phyloP scores from a whole-genome alignment of 2,329 filamentous ascomycete genomes.

The Fusarium sp. region DNA sequence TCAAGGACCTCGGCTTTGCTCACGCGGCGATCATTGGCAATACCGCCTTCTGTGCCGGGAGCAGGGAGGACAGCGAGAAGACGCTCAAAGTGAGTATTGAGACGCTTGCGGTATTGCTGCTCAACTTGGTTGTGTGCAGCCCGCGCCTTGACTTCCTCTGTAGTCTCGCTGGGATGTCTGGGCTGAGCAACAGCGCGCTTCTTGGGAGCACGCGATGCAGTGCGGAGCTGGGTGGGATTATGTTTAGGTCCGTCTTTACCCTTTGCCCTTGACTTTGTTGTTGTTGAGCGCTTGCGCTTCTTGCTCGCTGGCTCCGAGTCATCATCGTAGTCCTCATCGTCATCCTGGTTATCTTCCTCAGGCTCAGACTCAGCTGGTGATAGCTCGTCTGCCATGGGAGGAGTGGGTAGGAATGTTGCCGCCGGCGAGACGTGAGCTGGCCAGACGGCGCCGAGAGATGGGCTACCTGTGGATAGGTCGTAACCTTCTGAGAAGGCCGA shows the following conservation, averaged over 20 bases:
- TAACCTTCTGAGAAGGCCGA: conserved; percentile 33
- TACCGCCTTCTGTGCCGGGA: conserved; percentile 44
- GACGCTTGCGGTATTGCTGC: conserved; percentile 59
- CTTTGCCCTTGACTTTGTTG: conserved; percentile 7
- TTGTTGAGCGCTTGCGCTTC: conserved; percentile 32
- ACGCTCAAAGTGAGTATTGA: conserved; percentile 57
- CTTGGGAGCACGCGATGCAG: conserved; percentile 41
- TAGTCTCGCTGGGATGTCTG: conserved; percentile 35
- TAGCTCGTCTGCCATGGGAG: conserved; percentile 39
- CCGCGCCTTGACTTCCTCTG: conserved; percentile 41
- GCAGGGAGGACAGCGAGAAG: conserved; percentile 53
- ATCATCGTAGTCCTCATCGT: conserved; percentile 21
- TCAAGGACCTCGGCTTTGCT: conserved; percentile 59
- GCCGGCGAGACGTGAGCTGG: conserved; percentile 36
- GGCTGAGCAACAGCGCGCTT: conserved; percentile 33
- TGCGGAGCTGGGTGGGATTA: conserved; percentile 37
- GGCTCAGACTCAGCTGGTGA: conserved; percentile 28
- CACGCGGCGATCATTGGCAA: conserved; percentile 45
- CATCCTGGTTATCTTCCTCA: conserved; percentile 31
- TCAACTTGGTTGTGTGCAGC: conserved; percentile 57
- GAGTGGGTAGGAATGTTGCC: conserved; percentile 37
- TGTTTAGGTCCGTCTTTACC: conserved; percentile 21
- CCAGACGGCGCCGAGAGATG: conserved; percentile 32
- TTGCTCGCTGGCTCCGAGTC: conserved; percentile 14
- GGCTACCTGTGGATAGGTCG: conserved; percentile 28